phyloP scores from a whole-genome alignment of 441 rosid species.

The Erysimum cheiri region DNA sequence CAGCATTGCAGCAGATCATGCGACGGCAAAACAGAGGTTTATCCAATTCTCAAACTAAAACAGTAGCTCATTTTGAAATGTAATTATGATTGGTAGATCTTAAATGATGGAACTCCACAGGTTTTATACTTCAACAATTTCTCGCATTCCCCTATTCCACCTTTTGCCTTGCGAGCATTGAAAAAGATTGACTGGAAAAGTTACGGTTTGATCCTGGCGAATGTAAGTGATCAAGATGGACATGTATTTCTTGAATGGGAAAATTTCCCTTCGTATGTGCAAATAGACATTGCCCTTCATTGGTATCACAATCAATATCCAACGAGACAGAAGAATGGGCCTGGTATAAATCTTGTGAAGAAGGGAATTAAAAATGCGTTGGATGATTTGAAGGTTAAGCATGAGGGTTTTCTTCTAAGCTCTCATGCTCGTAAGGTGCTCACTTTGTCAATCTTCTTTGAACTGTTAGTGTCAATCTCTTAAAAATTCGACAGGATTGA shows the following conservation, averaged over 20 bases:
- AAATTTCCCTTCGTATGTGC: conserved; percentile 59
- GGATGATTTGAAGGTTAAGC: conserved; percentile 79
- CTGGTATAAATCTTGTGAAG: conserved; percentile 56
- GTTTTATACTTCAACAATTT: conserved; percentile 77
- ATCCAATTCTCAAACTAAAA: conserved; percentile 14
- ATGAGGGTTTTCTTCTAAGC: conserved; percentile 73
- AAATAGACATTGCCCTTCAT: conserved; percentile 66
- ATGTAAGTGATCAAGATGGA: conserved; percentile 56
- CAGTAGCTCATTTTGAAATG: conserved; percentile 3
- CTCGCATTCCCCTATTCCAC: conserved; percentile 57
- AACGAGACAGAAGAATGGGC: conserved; percentile 52
- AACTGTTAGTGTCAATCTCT: conserved; percentile 4
- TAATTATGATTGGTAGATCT: conserved; percentile 22
- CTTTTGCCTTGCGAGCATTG: conserved; percentile 58
- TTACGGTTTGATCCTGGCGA: conserved; percentile 70
- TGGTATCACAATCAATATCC: conserved; percentile 76
- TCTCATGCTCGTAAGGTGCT: conserved; percentile 74
- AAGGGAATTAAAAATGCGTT: conserved; percentile 72
- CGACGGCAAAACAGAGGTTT: conserved; percentile 75
- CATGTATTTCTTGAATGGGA: conserved; percentile 64
- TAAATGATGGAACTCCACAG: conserved; percentile 46
- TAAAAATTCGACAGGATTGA: background rate
- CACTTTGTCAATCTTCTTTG: background rate
- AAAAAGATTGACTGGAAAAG: conserved; percentile 78
- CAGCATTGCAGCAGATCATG: conserved; percentile 53